phyloP scores from a whole-genome alignment of 2,329 filamentous ascomycete species.

The Cadophora sp. region DNA sequence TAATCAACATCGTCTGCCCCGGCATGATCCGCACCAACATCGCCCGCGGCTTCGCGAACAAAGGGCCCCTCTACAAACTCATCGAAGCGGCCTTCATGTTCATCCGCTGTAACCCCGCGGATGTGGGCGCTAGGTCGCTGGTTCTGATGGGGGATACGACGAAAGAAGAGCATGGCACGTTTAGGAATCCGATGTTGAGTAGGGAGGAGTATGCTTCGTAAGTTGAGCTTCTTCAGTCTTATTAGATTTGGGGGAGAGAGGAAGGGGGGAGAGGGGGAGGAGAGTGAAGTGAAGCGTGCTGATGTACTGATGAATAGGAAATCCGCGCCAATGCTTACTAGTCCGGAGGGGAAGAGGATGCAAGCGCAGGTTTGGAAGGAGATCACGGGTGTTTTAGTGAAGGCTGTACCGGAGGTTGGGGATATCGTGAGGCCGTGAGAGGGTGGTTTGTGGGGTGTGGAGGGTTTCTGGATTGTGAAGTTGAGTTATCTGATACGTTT shows the following conservation, averaged over 20 bases:
- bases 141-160: neutral
- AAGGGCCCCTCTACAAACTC: conserved; percentile 2
- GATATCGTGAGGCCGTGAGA: neutral
- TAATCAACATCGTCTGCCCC: conserved; percentile 24
- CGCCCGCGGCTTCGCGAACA: conserved; percentile 16
- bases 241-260: too few relatives aligned
- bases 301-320: neutral
- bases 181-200: conserved; percentile 2
- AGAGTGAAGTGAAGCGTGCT: neutral
- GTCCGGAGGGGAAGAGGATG: conserved; percentile 20
- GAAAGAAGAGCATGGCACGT: neutral
- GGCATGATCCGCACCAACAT: conserved; percentile 25
- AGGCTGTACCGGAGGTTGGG: neutral
- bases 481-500: too few relatives aligned
- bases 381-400: neutral
- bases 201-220: neutral
- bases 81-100: neutral
- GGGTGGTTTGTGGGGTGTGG: too few relatives aligned
- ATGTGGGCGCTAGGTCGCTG: conserved; percentile 2
- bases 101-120: neutral
- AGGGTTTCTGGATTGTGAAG: too few relatives aligned
- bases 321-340: conserved; percentile 2
- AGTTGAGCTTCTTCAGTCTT: neutral
- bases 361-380: conserved; percentile 22
- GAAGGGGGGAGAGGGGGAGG: too few relatives aligned